Evolutionary conservation across 441 rosid species (phyloP), one percentile per base, ranked within the genome.

Genomic region (Pelargonium cotyledonis): DNA sequence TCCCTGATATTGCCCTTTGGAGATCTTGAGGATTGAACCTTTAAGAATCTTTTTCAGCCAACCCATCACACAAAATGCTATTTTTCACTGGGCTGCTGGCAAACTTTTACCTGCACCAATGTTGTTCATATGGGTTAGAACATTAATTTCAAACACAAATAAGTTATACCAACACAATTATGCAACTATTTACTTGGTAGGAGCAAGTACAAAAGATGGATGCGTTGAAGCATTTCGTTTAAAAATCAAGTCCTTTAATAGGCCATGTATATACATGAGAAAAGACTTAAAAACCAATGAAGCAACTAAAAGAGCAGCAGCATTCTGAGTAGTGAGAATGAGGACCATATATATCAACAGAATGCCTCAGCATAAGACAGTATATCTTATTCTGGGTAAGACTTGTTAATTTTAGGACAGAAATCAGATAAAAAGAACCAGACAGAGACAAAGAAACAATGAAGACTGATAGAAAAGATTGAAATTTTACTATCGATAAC

Each of bases 41-140:
- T 89, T 92, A 72, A 95, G 90, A 72, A 90, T 76, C 77, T 90
- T 95, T 79, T 79, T 88, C 53, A 95, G 82, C 99, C 99, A 92
- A 77, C 89, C 90, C 96, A 89, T 89, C 18, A 73, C 41, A 69
- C 75, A 51, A 70, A 70, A 68, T 44, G 78, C 79, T 80, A 92
- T 82, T 73, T 77, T 79, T 72, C 80, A 92, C 83, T 83, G 70
- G 67, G 58, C 7, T 69, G 58, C 18, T 69, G 72, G 67, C 77
- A 81, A 72, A 72, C 68, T 74, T 67, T 72, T 65, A 49, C 79
- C 92, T 88, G 80, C 86, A 78, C 61, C 61, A 16, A 55, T 55
- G 26, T 15, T 53, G 18, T 53, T 53, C 38, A 35, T 35, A 35
- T 35, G 15, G 9, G 19, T 53, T 4, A 53, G 21, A 53, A 53